Evolutionary conservation across 2,329 filamentous ascomycete species (phyloP), one percentile per base, ranked within the genome.

Genomic region (Phaeosphaeria sp.): DNA sequence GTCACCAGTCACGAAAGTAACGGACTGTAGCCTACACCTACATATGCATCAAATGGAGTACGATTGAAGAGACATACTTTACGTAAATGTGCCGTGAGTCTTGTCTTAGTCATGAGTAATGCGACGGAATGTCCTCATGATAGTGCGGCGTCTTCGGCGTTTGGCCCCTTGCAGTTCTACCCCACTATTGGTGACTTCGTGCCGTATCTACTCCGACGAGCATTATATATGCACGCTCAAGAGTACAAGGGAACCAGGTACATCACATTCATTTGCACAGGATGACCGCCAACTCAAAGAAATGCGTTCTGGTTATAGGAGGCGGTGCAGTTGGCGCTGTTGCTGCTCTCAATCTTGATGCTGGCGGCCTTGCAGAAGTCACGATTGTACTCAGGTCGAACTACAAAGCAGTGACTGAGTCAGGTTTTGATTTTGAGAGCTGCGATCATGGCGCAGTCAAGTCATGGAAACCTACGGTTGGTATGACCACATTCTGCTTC

Each of bases 341-440:
- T 65, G 82, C 83, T 3, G 84, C 84, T 5, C 81, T 85, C 44
- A 82, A 82, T 23, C 77, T 88, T 18, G 82, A 87, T 66, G 67
- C 73, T 6, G 83, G 83, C 5, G 80, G 79, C 7, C 73, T 77
- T 20, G 83, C 84, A n/a, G 74, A 66, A 9, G 84, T 88, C 3
- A 86, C 85, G 0, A 76, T 81, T 0, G 81, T 87, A 0, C 73
- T 87, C 39, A 79, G 86, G 18, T 87, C 85, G 0, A 88, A 87
- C 64, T 87, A 81, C 70, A 71, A 76, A 0, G 73, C 71, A 0
- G 85, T 85, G 10, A 64, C 71, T 9, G 65, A 78, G 6, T 67
- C 79, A 3, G 86, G 86, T 11, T 86, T 86, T 58, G 67, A 74
- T 0, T 87, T 88, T 54, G 74, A 83, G 13, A 87, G 85, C 0